Conservation (phyloP, 495 filamentous ascomycete species). For the Tuber brumale region DNA sequence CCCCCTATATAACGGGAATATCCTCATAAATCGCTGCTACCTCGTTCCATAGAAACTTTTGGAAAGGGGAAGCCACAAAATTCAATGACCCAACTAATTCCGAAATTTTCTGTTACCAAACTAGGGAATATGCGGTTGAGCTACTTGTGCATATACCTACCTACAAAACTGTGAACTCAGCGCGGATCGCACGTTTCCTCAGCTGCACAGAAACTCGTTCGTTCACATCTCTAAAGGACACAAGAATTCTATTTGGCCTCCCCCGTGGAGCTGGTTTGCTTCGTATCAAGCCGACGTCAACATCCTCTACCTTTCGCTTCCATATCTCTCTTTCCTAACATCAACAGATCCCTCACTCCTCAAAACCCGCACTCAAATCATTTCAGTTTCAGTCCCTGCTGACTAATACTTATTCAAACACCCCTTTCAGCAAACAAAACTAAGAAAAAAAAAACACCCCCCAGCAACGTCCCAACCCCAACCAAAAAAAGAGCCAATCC, state of each 20-base stretch:
- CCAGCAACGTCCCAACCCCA: not conserved
- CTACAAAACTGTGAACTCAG: conserved; percentile 1
- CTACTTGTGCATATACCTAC: not conserved
- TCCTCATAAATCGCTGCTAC: not conserved
- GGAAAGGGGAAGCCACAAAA: not conserved
- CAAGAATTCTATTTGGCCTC: conserved; percentile 18
- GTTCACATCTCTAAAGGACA: conserved; percentile 19
- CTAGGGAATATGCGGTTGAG: not conserved
- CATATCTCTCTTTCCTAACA: too few relatives aligned
- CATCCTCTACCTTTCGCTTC: too few relatives aligned
- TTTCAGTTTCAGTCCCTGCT: not conserved
- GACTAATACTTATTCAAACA: not conserved
- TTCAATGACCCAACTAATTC: not conserved
- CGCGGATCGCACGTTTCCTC: conserved; percentile 5
- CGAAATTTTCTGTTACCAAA: not conserved
- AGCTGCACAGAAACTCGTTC: not conserved
- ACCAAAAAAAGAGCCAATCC: not conserved
- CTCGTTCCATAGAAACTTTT: not conserved
- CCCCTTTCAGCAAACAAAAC: not conserved
- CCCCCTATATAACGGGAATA: not conserved
- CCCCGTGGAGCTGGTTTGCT: too few relatives aligned
- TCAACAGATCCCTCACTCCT: too few relatives aligned
- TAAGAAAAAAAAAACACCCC: not conserved
- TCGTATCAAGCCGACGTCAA: too few relatives aligned
- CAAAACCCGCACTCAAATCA: not conserved